A percentile compares a stretch with the other conserved stretches of the same genome.
Evolutionary conservation across 176 grass and related monocot species (phyloP).

Genomic region (Leersia perrieri): DNA sequence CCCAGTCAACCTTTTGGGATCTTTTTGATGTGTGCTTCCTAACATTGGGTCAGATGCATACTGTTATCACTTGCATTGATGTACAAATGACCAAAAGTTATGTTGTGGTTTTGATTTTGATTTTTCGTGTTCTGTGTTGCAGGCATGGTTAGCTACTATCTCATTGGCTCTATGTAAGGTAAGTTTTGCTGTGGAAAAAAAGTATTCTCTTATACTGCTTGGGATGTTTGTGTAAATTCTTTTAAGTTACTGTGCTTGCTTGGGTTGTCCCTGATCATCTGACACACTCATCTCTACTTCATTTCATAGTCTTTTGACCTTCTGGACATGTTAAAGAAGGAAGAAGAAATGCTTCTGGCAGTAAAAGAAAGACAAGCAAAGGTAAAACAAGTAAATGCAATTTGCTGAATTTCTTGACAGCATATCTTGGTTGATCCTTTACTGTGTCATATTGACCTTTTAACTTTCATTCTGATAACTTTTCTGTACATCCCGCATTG

Average conservation of each 20-base stretch:
- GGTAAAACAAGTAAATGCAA: constrained; percentile 32
- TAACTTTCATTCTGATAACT: neutral
- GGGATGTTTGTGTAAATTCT: neutral
- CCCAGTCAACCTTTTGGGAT: neutral
- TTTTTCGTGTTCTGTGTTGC: constrained; percentile 37
- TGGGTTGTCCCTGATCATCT: neutral
- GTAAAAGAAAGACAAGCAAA: constrained; percentile 74
- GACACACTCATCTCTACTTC: neutral
- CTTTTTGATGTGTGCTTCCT: neutral
- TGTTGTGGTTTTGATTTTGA: neutral
- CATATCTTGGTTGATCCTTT: neutral
- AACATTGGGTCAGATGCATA: neutral
- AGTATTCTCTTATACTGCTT: neutral
- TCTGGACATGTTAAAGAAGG: constrained; percentile 85
- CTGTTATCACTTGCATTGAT: neutral
- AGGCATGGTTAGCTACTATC: constrained; percentile 74
- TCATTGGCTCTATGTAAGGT: constrained; percentile 82
- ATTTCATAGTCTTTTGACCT: constrained; percentile 72
- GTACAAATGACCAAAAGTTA: neutral
- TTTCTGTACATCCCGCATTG: neutral
- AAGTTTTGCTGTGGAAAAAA: constrained; percentile 13
- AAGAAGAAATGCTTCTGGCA: constrained; percentile 82
- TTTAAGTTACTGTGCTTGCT: neutral
- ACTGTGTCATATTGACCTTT: neutral
- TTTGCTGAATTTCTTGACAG: neutral